Evolutionary conservation across 257 asterid species (phyloP).

Genomic region (Fraxinus cuspidata): DNA sequence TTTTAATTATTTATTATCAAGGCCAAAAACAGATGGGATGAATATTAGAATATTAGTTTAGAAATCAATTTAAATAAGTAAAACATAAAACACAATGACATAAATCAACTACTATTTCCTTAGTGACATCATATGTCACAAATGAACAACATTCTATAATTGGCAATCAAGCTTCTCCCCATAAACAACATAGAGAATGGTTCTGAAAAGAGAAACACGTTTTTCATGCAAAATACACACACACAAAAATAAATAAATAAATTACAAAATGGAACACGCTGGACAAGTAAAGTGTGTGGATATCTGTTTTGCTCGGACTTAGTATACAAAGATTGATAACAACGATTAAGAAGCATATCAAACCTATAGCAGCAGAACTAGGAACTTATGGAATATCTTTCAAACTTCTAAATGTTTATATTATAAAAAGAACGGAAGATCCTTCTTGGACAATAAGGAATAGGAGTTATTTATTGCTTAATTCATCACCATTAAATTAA

Average conservation of each 20-base stretch:
- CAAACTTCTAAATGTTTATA: conserved; percentile 4
- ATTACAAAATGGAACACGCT: not conserved
- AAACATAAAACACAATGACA: conserved; percentile 4
- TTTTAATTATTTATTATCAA: conserved; percentile 1
- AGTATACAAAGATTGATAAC: not conserved
- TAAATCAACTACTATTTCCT: not conserved
- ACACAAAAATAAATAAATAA: not conserved
- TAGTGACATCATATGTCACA: not conserved
- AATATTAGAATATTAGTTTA: conserved; percentile 7
- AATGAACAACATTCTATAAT: not conserved
- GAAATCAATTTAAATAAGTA: not conserved
- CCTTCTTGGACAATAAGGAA: not conserved
- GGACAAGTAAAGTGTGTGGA: not conserved
- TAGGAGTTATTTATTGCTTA: not conserved
- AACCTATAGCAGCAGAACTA: conserved; percentile 7
- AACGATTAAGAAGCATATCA: not conserved
- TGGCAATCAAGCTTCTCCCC: not conserved
- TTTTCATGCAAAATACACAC: conserved; percentile 2
- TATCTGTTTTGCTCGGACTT: conserved; percentile 10
- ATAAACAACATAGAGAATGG: conserved; percentile 12
- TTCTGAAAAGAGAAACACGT: not conserved
- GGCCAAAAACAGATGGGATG: not conserved
- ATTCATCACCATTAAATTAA: conserved; percentile 4
- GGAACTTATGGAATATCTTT: not conserved
- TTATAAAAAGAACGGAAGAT: conserved; percentile 5